Conservation (phyloP, 306 rosid species). For the Carpinus viminea region DNA sequence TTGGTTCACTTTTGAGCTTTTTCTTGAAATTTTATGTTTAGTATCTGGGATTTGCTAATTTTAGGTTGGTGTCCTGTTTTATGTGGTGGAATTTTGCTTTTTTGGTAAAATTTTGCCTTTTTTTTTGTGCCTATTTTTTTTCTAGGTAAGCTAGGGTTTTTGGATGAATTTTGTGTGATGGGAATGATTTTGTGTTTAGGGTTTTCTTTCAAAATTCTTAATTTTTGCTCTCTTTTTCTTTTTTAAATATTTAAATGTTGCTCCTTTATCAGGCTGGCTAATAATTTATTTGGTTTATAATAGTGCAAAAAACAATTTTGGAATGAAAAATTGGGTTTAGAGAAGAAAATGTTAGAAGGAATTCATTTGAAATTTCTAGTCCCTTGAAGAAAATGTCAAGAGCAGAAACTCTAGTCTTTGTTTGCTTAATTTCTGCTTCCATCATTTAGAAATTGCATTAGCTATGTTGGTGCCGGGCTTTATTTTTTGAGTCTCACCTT, state of each 20-base stretch:
- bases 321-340: background rate
- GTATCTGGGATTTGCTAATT: background rate
- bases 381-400: background rate
- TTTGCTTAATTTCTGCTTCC: background rate
- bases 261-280: background rate
- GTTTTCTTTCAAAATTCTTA: slow-evolving; percentile 9
- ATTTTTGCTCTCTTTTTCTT: background rate
- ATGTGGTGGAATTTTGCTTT: slow-evolving; percentile 9
- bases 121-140: background rate
- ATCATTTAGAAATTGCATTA: slow-evolving; percentile 4
- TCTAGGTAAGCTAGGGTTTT: slow-evolving; percentile 17
- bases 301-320: background rate
- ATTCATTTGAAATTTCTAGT: background rate
- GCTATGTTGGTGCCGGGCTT: background rate
- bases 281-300: background rate
- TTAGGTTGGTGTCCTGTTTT: background rate
- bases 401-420: too few species aligned
- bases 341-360: background rate
- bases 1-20: background rate
- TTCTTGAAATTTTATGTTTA: background rate
- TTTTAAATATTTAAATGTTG: too few species aligned
- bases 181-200: slow-evolving; percentile 28
- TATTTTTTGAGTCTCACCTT: background rate
- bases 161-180: slow-evolving; percentile 11
- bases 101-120: background rate